These are phyloP conservation scores for Alternaria consortialis DNA, from an alignment of 2,329 filamentous ascomycete species.

Conservation along the genomic window DNA sequence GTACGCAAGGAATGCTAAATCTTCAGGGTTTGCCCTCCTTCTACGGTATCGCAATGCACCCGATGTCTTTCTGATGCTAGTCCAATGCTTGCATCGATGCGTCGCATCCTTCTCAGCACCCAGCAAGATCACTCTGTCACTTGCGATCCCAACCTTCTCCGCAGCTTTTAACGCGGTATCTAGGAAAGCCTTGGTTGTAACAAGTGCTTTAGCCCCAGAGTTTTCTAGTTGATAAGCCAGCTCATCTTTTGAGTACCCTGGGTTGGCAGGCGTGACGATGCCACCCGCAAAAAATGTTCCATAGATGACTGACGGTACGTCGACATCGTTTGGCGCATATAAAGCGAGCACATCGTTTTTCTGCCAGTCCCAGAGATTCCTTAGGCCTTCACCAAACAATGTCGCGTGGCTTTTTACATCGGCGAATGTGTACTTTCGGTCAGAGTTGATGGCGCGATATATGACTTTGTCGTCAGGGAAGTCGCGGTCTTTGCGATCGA, in stretches of 20 bases:
- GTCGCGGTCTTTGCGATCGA: constrained; percentile 31
- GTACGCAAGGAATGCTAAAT: constrained; percentile 80
- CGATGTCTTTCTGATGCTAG: constrained; percentile 70
- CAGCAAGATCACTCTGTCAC: constrained; percentile 76
- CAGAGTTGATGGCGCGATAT: constrained; percentile 30
- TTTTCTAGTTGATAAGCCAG: constrained; percentile 84
- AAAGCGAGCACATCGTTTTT: constrained; percentile 83
- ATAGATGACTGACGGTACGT: constrained; percentile 77
- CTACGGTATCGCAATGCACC: constrained; percentile 67
- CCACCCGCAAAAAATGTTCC: constrained; percentile 84
- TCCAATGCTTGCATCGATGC: constrained; percentile 74
- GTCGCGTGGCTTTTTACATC: constrained; percentile 71
- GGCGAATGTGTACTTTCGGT: constrained; percentile 69
- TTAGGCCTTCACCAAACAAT: constrained; percentile 80
- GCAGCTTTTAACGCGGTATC: constrained; percentile 73
- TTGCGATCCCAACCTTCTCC: constrained; percentile 70
- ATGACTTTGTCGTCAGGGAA: constrained; percentile 38
- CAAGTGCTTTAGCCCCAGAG: constrained; percentile 74
- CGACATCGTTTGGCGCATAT: constrained; percentile 85
- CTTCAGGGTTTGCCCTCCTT: constrained; percentile 67
- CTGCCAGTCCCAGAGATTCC: constrained; percentile 76
- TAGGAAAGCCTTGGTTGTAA: constrained; percentile 75
- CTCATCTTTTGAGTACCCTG: constrained; percentile 82
- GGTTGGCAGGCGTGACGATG: constrained; percentile 82
- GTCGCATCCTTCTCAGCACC: constrained; percentile 71